These are phyloP conservation scores for Suhomyces faveliae DNA, from an alignment of 805 yeast genomes.

Conservation along the genomic window DNA sequence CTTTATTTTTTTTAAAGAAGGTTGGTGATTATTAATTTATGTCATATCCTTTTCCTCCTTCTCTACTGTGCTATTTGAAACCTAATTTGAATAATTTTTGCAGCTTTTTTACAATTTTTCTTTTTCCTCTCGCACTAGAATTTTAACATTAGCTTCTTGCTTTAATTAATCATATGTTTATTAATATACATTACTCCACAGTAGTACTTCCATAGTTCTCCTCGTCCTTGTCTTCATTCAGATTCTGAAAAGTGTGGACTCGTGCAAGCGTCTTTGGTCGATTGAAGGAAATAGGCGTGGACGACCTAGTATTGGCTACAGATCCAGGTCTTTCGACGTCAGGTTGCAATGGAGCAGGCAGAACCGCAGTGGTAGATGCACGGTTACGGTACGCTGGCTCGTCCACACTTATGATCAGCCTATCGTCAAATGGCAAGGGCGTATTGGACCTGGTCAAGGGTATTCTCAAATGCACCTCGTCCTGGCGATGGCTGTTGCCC, in stretches of 20 bases:
- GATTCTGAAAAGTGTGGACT: slow-evolving; percentile 12
- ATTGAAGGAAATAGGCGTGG: slow-evolving; percentile 6
- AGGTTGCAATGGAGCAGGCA: neutral
- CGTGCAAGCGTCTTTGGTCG: slow-evolving; percentile 2
- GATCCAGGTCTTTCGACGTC: slow-evolving; percentile 2
- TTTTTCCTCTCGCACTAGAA: too few species aligned
- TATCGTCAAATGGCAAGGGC: slow-evolving; percentile 7
- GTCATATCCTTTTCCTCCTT: too few species aligned
- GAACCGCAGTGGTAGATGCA: neutral
- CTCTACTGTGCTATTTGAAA: neutral
- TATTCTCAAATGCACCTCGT: neutral
- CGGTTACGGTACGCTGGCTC: neutral
- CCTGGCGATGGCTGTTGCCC: slow-evolving; percentile 1
- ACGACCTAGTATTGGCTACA: neutral
- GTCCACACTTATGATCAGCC: neutral
- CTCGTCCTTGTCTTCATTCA: slow-evolving; percentile 13
- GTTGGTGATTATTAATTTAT: too few species aligned
- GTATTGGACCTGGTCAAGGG: slow-evolving; percentile 4
- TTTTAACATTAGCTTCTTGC: too few species aligned
- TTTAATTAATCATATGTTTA: neutral
- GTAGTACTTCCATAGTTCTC: slow-evolving; percentile 50
- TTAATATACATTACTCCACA: slow-evolving; percentile 13
- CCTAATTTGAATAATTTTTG: neutral
- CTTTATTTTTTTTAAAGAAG: too few species aligned
- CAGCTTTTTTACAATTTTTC: neutral